phyloP scores from a whole-genome alignment of 768 basidiomycete species.

The Pleurotus sapidus region DNA sequence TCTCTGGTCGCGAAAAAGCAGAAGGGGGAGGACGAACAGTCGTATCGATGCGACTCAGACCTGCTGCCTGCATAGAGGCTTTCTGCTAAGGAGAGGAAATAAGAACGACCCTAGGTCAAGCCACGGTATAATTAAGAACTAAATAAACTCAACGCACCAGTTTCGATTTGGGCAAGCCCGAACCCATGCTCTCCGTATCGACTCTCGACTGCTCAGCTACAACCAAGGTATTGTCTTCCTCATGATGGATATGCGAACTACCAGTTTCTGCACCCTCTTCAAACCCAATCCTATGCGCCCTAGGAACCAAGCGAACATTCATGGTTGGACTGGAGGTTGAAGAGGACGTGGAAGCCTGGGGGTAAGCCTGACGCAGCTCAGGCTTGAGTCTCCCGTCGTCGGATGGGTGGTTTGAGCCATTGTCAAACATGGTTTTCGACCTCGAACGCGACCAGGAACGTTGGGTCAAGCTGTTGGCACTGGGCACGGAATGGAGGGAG shows the following conservation, averaged over 20 bases:
- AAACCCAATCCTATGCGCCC: not conserved
- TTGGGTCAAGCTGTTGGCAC: constrained; percentile 48
- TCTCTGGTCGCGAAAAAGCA: constrained; percentile 48
- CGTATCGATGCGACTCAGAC: constrained; percentile 10
- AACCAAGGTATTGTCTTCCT: constrained; percentile 5
- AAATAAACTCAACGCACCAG: constrained; percentile 26
- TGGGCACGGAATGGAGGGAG: constrained; percentile 47
- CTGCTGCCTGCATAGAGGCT: constrained; percentile 26
- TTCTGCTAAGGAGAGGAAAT: constrained; percentile 26
- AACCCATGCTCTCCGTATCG: not conserved
- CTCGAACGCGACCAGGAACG: constrained; percentile 53
- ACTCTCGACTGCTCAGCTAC: not conserved
- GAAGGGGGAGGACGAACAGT: constrained; percentile 34
- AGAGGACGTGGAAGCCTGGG: not conserved
- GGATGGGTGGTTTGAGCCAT: not conserved
- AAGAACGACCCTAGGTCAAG: not conserved
- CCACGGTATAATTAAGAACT: not conserved
- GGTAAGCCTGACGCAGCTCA: not conserved
- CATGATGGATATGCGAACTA: constrained; percentile 5
- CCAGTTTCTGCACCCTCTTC: constrained; percentile 1
- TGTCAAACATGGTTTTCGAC: constrained; percentile 45
- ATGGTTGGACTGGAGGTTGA: constrained; percentile 3
- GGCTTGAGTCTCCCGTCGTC: constrained; percentile 3
- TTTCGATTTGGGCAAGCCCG: constrained; percentile 26
- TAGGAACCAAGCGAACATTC: not conserved